Percentiles rank a stretch among this genome's conserved stretches.
phyloP scores from a whole-genome alignment of 1,284 basidiomycete species.

The Meripilus lineatus region DNA sequence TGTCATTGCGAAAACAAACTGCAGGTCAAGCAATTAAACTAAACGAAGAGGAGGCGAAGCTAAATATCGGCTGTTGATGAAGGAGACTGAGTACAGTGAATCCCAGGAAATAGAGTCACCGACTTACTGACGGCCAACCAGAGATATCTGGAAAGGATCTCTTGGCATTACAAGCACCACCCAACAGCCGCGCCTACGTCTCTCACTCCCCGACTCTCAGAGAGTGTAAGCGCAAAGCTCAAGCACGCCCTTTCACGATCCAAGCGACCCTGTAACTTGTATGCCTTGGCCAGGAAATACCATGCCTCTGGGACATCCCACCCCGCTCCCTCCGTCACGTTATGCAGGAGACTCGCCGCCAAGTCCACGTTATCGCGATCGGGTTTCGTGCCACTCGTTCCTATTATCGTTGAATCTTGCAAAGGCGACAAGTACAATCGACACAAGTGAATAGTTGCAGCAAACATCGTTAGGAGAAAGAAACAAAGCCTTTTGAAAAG shows the following conservation, averaged over 20 bases:
- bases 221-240: conserved; percentile 65
- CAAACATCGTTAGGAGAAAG: conserved; percentile 71
- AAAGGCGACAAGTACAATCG: conserved; percentile 59
- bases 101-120: no score
- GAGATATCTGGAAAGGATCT: no score
- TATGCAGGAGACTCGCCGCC: conserved; percentile 62
- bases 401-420: conserved; percentile 20
- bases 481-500: conserved; percentile 83
- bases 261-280: conserved; percentile 66
- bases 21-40: no score
- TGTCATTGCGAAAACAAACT: no score
- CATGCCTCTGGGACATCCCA: conserved; percentile 93
- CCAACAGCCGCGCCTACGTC: conserved; percentile 62
- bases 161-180: conserved; percentile 56
- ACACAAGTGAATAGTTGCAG: conserved; percentile 74
- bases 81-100: no score
- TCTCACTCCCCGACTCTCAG: conserved; percentile 63
- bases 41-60: no score
- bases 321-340: conserved; percentile 59
- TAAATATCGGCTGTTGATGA: no score
- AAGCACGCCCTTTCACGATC: conserved; percentile 75
- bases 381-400: conserved; percentile 14
- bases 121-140: no score
- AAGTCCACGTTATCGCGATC: conserved; percentile 62
- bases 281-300: conserved; percentile 83